A percentile compares a stretch with the other conserved stretches of the same genome.
These are phyloP conservation scores for Heritiera fomes DNA, from an alignment of 345 rosid genomes.

Conservation along the genomic window DNA sequence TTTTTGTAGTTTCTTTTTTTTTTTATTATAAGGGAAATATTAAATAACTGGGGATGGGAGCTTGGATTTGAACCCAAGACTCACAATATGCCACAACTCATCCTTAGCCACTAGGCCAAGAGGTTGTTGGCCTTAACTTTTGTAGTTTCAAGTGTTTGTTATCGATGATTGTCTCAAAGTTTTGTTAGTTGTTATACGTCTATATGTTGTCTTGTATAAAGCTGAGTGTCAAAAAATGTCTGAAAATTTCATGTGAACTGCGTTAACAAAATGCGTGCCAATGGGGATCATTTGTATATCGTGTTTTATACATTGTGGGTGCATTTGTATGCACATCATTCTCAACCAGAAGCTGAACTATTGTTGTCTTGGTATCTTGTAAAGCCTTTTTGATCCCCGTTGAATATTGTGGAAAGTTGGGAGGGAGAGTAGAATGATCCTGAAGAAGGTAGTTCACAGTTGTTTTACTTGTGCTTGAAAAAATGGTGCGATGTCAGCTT, in stretches of 20 bases:
- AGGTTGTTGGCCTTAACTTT: too few species aligned
- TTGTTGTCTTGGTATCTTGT: neutral
- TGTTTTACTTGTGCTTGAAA: constrained; percentile 13
- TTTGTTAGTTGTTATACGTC: too few species aligned
- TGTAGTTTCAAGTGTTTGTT: neutral
- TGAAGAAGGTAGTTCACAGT: constrained; percentile 19
- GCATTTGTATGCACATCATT: neutral
- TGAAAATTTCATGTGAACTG: neutral
- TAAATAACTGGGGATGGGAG: too few species aligned
- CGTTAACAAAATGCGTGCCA: neutral
- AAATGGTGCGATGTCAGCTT: constrained; percentile 2
- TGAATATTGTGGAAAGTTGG: neutral
- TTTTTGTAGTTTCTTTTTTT: too few species aligned
- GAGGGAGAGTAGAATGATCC: neutral
- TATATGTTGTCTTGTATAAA: too few species aligned
- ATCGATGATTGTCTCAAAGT: too few species aligned
- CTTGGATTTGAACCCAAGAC: too few species aligned
- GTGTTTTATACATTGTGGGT: neutral
- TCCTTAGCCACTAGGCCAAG: too few species aligned
- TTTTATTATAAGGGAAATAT: too few species aligned
- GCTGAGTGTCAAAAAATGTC: neutral
- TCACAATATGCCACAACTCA: too few species aligned
- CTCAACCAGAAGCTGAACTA: neutral
- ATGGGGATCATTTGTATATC: neutral
- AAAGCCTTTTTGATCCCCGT: neutral